Base-by-base conservation (phyloP, 2,329 filamentous ascomycete genomes). In the Cercospora citrullina region DNA sequence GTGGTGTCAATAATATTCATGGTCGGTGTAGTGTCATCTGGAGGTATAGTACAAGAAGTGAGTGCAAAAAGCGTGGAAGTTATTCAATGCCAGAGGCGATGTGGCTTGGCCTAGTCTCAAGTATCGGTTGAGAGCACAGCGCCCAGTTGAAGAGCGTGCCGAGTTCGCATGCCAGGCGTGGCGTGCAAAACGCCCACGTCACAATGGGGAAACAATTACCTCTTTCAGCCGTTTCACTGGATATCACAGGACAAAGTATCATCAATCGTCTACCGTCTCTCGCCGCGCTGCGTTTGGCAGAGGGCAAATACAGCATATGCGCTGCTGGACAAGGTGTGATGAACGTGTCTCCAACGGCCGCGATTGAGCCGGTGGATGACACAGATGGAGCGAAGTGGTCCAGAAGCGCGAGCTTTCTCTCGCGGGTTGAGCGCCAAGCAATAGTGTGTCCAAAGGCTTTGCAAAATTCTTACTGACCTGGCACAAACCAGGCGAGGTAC, bases 1-100 rank as follows among this genome's bases (percentile, higher is more conserved):
- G 81, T 86, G 69, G 83, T 89, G 79, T 94, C 90, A 75, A 94
- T 86, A 74, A 90, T 78, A 53, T 88, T 77, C 89, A 91, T 91
- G 18, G 60, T 60, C n/a, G 60, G n/a, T 33, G 51, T 26, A 51
- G 48, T 39, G 21, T 23, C 66, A 33, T 53, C 26, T n/a, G 45
- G 53, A 60, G 9, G 58, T 64, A 45, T 21, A 55, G 16, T 7
- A 18, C 12, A 18, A 30, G 28, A 60, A 60, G 42, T 21, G 30
- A 48, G 39, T 59, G 53, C 18, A 26, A 8, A 2, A n/a, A 60
- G 58, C 36, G 57, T 26, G 42, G 23, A 65, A 59, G 18, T 36
- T 16, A 59, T 59, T 31, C 55, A 21, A 59, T 59, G 55, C 3
- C 55, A 36, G 55, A 26, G 21, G 10, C 30, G 28, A 36, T 16